A percentile compares a stretch with the other conserved stretches of the same genome.
Conservation (phyloP, 2,329 filamentous ascomycete genomes). For the Cladosporium sp. region DNA sequence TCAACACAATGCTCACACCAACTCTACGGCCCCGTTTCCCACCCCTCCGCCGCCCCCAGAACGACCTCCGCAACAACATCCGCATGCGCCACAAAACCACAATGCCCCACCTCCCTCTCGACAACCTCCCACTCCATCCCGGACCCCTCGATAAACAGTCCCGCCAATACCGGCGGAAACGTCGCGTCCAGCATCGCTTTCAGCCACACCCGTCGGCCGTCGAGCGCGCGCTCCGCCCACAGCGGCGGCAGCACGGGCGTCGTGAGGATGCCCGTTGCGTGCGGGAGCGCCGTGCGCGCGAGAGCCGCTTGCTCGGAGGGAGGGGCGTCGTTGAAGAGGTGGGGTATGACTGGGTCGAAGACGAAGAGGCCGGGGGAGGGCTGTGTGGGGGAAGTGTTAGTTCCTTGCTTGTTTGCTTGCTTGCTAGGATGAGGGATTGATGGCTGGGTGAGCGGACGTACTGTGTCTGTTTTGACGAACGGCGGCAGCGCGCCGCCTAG, state of each 20-base stretch:
- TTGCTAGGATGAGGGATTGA: too few relatives aligned
- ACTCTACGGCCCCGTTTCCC: neutral
- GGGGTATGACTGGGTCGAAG: slow-evolving; percentile 10
- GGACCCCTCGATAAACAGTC: slow-evolving; percentile 10
- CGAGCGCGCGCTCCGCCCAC: slow-evolving; percentile 12
- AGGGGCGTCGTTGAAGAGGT: slow-evolving; percentile 14
- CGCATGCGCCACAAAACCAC: slow-evolving; percentile 12
- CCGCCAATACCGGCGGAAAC: slow-evolving; percentile 11
- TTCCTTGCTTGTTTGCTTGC: neutral
- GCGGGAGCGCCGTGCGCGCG: slow-evolving; percentile 10
- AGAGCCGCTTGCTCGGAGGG: slow-evolving; percentile 9
- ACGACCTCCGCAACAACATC: slow-evolving; percentile 12
- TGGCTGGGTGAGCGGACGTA: neutral
- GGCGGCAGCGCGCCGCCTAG: slow-evolving; percentile 10
- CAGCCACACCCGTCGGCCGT: slow-evolving; percentile 14
- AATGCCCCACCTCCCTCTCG: slow-evolving; percentile 14
- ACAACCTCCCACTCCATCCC: slow-evolving; percentile 14
- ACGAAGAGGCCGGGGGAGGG: slow-evolving; percentile 10
- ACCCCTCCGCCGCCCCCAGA: slow-evolving; percentile 4
- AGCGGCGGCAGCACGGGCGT: slow-evolving; percentile 14
- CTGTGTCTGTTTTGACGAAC: slow-evolving; percentile 2
- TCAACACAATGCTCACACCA: too few relatives aligned
- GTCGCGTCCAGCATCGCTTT: slow-evolving; percentile 11
- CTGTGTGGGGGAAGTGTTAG: neutral
- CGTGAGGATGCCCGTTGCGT: slow-evolving; percentile 7